A percentile compares a stretch with the other conserved stretches of the same genome.
Evolutionary conservation across 2,329 filamentous ascomycete species (phyloP).

Genomic region (Trichoderma cornu-damae): DNA sequence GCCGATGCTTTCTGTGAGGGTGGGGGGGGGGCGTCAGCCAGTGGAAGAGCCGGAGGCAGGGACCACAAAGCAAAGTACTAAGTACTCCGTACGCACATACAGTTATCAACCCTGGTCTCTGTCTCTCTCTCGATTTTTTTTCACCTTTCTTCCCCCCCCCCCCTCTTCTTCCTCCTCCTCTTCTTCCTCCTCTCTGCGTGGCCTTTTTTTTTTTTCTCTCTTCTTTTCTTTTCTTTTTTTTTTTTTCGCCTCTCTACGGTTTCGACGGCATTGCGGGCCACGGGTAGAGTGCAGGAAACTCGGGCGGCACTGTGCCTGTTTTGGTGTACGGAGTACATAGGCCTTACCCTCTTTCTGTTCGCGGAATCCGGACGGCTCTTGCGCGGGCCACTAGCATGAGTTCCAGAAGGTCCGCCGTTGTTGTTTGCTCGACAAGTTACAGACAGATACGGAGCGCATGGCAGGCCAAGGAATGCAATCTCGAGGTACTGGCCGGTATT

Average conservation of each 20-base stretch:
- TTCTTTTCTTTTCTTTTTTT: background rate
- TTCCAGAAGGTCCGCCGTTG: slow-evolving; percentile 2
- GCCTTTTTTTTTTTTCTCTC: background rate
- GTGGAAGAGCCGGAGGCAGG: slow-evolving; percentile 18
- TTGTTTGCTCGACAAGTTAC: background rate
- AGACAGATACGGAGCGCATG: background rate
- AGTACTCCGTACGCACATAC: background rate
- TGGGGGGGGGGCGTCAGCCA: background rate
- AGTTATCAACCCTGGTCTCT: slow-evolving; percentile 5
- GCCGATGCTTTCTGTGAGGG: background rate
- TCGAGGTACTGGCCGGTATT: background rate
- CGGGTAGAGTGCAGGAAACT: slow-evolving; percentile 4
- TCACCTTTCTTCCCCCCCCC: too few relatives aligned
- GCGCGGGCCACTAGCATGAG: slow-evolving; percentile 14
- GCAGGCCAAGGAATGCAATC: background rate
- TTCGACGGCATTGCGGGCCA: slow-evolving; percentile 1
- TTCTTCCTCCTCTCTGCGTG: background rate
- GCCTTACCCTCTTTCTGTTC: background rate
- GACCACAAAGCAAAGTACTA: background rate
- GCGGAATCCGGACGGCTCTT: slow-evolving; percentile 16
- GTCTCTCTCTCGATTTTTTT: background rate
- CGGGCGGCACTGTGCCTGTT: slow-evolving; percentile 9
- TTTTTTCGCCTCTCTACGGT: slow-evolving; percentile 1
- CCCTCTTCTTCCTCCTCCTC: background rate
- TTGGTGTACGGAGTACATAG: too few relatives aligned